Evolutionary conservation across 805 yeast genomes (phyloP).

Genomic region (Wickerhamomyces bovis): DNA sequence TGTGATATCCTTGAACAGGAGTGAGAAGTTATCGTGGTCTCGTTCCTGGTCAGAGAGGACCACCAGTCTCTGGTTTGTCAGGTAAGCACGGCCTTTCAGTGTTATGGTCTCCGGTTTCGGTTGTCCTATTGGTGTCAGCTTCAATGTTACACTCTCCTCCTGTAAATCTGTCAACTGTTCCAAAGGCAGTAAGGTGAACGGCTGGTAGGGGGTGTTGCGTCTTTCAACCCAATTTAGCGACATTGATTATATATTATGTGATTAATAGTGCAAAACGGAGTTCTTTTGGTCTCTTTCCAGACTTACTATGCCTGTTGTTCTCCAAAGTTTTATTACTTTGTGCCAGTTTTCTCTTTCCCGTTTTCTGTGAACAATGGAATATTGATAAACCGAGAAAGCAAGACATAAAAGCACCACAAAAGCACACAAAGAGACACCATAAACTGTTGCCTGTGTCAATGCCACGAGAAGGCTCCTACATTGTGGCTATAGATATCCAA

Average conservation of each 20-base stretch:
- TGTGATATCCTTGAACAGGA: constrained; percentile 27
- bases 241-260: constrained; percentile 12
- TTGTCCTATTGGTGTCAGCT: constrained; percentile 17
- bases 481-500: not conserved
- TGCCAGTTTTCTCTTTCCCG: too few species aligned
- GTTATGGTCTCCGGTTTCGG: constrained; percentile 17
- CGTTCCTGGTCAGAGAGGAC: constrained; percentile 21
- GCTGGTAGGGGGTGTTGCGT: constrained; percentile 5
- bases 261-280: too few species aligned
- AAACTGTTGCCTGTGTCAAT: not conserved
- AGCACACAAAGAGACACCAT: not conserved
- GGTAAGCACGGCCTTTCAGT: constrained; percentile 31
- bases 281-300: too few species aligned
- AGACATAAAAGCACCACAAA: not conserved
- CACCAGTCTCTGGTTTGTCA: constrained; percentile 38
- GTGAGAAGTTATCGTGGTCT: constrained; percentile 29
- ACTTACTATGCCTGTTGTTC: too few species aligned
- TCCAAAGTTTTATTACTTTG: too few species aligned
- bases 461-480: not conserved
- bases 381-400: not conserved
- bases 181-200: constrained; percentile 23
- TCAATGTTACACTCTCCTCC: constrained; percentile 10
- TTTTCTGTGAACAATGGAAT: too few species aligned
- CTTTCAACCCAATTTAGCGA: constrained; percentile 27
- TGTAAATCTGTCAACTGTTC: constrained; percentile 18